These are phyloP conservation scores for Amylocystis lapponica DNA, from an alignment of 768 basidiomycete species.

Conservation along the genomic window DNA sequence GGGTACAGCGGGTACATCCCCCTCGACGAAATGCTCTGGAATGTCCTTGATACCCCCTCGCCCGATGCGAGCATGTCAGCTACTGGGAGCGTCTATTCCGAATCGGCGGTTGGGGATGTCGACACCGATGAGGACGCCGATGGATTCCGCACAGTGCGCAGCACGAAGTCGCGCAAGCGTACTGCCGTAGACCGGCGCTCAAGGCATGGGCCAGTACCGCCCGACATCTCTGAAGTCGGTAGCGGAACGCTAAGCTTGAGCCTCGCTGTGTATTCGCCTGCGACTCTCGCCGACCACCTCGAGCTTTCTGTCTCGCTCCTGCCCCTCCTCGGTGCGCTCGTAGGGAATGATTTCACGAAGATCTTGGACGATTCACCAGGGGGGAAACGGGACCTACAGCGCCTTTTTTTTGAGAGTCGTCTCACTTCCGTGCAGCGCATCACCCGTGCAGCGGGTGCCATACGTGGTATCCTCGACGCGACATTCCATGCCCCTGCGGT, in stretches of 20 bases:
- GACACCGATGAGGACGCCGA: conserved; percentile 35
- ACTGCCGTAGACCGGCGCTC: conserved; percentile 4
- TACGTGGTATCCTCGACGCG: conserved; percentile 48
- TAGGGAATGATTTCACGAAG: conserved; percentile 76
- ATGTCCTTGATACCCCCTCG: conserved; percentile 3
- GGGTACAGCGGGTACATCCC: conserved; percentile 77
- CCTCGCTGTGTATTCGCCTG: conserved; percentile 55
- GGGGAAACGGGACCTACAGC: conserved; percentile 32
- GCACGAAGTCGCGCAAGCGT: conserved; percentile 43
- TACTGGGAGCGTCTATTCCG: conserved; percentile 9
- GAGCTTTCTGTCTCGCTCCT: conserved; percentile 65
- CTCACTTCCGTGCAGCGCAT: conserved; percentile 60
- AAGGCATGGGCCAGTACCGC: conserved; percentile 45
- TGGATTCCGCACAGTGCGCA: conserved; percentile 56
- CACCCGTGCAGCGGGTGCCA: conserved; percentile 51
- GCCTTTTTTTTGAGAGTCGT: conserved; percentile 61
- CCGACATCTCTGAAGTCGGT: conserved; percentile 23
- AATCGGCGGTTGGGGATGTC: conserved; percentile 18
- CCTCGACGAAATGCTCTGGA: conserved; percentile 73
- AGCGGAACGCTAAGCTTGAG: conserved; percentile 43
- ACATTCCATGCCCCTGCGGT: conserved; percentile 13
- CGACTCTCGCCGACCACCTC: conserved; percentile 55
- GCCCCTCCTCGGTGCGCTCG: conserved; percentile 70
- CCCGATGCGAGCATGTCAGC: conserved; percentile 13
- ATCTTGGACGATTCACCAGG: conserved; percentile 19